Percentiles rank a stretch among this genome's conserved stretches.
Evolutionary conservation across 768 basidiomycete species (phyloP).

Genomic region (Leucogyrophana mollusca): DNA sequence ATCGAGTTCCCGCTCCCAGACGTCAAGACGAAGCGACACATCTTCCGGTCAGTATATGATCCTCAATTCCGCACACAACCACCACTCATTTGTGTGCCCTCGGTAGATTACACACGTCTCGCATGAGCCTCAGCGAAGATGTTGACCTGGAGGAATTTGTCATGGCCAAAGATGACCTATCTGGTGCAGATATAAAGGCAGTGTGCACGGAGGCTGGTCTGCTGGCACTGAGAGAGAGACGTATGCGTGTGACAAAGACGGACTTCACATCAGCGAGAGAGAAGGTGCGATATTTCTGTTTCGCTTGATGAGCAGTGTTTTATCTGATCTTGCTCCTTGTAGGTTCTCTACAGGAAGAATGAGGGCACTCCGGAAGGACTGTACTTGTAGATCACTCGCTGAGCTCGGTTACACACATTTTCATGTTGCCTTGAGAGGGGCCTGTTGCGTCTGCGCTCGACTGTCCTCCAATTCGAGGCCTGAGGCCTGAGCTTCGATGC

Average conservation of each 20-base stretch:
- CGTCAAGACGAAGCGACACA: slow-evolving; percentile 98
- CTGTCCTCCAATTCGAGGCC: too few relatives aligned
- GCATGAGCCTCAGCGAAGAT: slow-evolving; percentile 87
- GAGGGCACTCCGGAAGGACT: slow-evolving; percentile 93
- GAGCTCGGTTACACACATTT: too few relatives aligned
- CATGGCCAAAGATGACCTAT: slow-evolving; percentile 92
- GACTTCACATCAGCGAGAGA: slow-evolving; percentile 92
- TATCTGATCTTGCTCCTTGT: slow-evolving; percentile 7
- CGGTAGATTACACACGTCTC: slow-evolving; percentile 81
- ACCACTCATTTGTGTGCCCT: slow-evolving; percentile 7
- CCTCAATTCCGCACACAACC: not conserved
- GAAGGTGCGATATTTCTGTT: slow-evolving; percentile 65
- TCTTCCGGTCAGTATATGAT: slow-evolving; percentile 69
- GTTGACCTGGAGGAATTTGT: slow-evolving; percentile 97
- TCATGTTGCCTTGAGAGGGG: too few relatives aligned
- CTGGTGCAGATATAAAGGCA: slow-evolving; percentile 98
- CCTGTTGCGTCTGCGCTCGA: too few relatives aligned
- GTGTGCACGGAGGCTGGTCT: slow-evolving; percentile 99
- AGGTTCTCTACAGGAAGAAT: slow-evolving; percentile 95
- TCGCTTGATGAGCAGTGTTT: not conserved
- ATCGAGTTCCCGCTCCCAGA: slow-evolving; percentile 98
- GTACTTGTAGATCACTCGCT: slow-evolving; percentile 72
- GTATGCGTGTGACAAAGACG: slow-evolving; percentile 90
- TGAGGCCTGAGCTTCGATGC: too few relatives aligned
- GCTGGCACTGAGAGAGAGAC: slow-evolving; percentile 87